Percentiles rank a stretch among this genome's conserved stretches.
Conservation (phyloP, 192 early-diverging fungal genomes). For the Podila epicladia region DNA sequence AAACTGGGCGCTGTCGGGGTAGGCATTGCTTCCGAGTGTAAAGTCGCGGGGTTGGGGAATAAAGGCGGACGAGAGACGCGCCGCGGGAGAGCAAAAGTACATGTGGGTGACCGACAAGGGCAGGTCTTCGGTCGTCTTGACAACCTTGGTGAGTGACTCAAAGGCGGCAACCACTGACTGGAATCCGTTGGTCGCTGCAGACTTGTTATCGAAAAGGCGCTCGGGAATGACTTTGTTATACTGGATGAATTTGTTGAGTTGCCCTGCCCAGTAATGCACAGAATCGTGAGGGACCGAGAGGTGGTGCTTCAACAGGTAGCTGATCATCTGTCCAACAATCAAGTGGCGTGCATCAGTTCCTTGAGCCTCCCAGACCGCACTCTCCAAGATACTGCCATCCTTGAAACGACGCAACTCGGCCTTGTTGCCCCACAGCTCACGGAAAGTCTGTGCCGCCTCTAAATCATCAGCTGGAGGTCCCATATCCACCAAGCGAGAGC, state of each 20-base stretch:
- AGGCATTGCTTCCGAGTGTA: constrained; percentile 34
- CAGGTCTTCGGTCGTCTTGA: constrained; percentile 70
- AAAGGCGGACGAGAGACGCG: constrained; percentile 82
- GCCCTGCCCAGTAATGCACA: constrained; percentile 71
- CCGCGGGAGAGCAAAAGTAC: constrained; percentile 63
- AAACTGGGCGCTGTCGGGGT: constrained; percentile 61
- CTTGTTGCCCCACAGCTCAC: constrained; percentile 88
- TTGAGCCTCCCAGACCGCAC: constrained; percentile 81
- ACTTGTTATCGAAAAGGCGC: constrained; percentile 53
- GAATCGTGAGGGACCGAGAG: constrained; percentile 61
- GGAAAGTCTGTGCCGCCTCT: constrained; percentile 72
- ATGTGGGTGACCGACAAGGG: constrained; percentile 73
- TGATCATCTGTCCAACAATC: constrained; percentile 84
- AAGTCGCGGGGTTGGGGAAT: constrained; percentile 73
- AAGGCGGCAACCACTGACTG: constrained; percentile 74
- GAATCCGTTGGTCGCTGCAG: constrained; percentile 62
- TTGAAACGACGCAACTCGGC: constrained; percentile 94
- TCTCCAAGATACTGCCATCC: constrained; percentile 90
- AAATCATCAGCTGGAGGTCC: constrained; percentile 86
- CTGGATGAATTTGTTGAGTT: constrained; percentile 70
- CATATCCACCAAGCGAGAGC: constrained; percentile 82
- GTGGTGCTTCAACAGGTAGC: constrained; percentile 81
- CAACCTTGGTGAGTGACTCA: constrained; percentile 67
- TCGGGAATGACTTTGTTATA: constrained; percentile 57
- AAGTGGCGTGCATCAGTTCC: constrained; percentile 72